A percentile compares a stretch with the other conserved stretches of the same genome.
phyloP scores from a whole-genome alignment of 129 eudicot species.

The Centaurea solstitialis region DNA sequence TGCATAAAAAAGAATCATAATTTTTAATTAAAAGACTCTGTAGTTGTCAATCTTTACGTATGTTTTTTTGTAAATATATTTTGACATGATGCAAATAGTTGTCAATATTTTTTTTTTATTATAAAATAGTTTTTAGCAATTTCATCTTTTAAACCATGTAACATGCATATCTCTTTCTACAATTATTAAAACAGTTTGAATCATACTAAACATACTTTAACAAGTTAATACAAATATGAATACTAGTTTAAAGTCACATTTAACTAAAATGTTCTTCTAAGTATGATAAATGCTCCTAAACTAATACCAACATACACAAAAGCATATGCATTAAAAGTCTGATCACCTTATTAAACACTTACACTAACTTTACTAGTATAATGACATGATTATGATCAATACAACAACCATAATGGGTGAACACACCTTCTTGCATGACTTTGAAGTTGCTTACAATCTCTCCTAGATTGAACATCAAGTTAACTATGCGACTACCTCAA shows the following conservation, averaged over 20 bases:
- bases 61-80: no score
- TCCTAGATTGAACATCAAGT: not conserved
- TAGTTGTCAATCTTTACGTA: no score
- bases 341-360: not conserved
- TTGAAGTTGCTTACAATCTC: not conserved
- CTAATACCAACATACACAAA: not conserved
- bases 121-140: not conserved
- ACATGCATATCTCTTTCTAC: not conserved
- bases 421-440: not conserved
- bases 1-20: no score
- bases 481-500: not conserved
- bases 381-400: not conserved
- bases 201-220: no score
- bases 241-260: not conserved
- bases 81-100: no score
- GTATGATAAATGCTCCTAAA: not conserved
- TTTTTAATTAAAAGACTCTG: no score
- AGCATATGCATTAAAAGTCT: not conserved
- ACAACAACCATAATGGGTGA: not conserved
- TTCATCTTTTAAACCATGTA: not conserved
- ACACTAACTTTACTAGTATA: not conserved
- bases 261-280: no score
- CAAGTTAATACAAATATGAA: no score
- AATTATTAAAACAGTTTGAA: not conserved
- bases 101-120: no score